Base-by-base conservation (phyloP, 2,329 filamentous ascomycete species). In the Gnomoniopsis smithogilvyi region DNA sequence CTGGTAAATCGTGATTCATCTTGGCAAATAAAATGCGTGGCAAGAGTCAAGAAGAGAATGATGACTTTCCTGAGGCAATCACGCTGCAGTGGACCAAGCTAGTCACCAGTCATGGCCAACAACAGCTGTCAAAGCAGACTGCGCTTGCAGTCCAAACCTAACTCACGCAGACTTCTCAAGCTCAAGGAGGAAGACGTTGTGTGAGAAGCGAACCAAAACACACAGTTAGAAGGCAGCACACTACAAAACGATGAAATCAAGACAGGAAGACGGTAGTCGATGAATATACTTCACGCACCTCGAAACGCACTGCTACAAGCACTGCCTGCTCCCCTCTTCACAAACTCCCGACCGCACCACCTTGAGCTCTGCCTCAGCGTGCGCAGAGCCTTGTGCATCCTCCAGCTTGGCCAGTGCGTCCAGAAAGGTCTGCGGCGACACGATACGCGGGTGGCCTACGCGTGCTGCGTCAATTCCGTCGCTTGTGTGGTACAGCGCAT, bases 241-340 rank as follows among this genome's bases (percentile, higher is more conserved):
- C n/a, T n/a, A n/a, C n/a, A n/a, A n/a, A n/a, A n/a, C n/a, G n/a
- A n/a, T n/a, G n/a, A n/a, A n/a, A n/a, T n/a, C n/a, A n/a, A n/a
- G n/a, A n/a, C n/a, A n/a, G n/a, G n/a, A n/a, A n/a, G n/a, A n/a
- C n/a, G n/a, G 26, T 17, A 50, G n/a, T 4, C 17, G 10, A 36
- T 7, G n/a, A 17, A 58, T 61, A 50, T 58, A 54, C 41, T 61
- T 47, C 15, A 47, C 45, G 19, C 45, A 58, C 22, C 38, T 22
- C 51, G 26, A 54, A 47, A 17, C 21, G 54, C 50, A 58, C 24
- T 26, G 17, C 38, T 58, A 50, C 50, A 8, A 19, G n/a, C 24
- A 54, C 50, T 58, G 59, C 54, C 24, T 26, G 10, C 45, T 54
- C 50, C 50, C 17, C 48, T 58, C n/a, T 58, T 47, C 30, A 50